Percentiles rank a stretch among this genome's conserved stretches.
Conservation (phyloP, 2,329 filamentous ascomycete species). For the Blumeria hordei region DNA sequence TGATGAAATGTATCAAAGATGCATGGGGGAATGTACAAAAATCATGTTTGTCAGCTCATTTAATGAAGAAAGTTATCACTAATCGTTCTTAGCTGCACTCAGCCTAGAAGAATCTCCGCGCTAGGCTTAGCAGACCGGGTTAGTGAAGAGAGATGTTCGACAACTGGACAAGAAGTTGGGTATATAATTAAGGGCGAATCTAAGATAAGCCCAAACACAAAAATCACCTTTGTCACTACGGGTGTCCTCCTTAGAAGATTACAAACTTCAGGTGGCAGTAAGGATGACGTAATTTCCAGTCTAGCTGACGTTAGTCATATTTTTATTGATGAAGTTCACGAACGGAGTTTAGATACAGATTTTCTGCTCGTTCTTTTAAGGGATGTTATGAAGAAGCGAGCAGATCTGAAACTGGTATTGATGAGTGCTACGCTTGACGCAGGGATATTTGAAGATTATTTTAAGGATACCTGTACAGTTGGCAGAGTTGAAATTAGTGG, state of each 20-base stretch:
- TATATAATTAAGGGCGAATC: constrained; percentile 84
- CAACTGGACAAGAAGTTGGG: constrained; percentile 68
- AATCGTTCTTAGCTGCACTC: constrained; percentile 37
- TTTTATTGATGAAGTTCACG: constrained; percentile 90
- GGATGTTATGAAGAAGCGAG: constrained; percentile 50
- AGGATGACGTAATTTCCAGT: constrained; percentile 57
- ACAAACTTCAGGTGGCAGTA: constrained; percentile 66
- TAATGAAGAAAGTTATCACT: constrained; percentile 1
- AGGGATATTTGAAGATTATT: constrained; percentile 63
- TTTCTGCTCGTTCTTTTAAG: constrained; percentile 73
- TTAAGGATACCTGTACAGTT: constrained; percentile 44
- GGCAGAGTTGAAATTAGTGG: constrained; percentile 71
- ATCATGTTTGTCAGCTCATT: constrained; percentile 31
- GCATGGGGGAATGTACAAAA: constrained; percentile 55
- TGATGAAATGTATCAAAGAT: constrained; percentile 61
- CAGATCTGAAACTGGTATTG: constrained; percentile 68
- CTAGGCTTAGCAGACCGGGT: constrained; percentile 85
- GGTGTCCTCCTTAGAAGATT: constrained; percentile 74
- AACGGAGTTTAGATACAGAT: constrained; percentile 82
- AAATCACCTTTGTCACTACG: constrained; percentile 87
- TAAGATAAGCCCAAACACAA: constrained; percentile 47
- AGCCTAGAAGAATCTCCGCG: constrained; percentile 82
- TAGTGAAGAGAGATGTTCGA: constrained; percentile 65
- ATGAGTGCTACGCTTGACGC: constrained; percentile 96
- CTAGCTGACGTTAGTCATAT: constrained; percentile 82